Evolutionary conservation across 1,284 basidiomycete genomes (phyloP).

Genomic region (Mrakiaceae sp.): DNA sequence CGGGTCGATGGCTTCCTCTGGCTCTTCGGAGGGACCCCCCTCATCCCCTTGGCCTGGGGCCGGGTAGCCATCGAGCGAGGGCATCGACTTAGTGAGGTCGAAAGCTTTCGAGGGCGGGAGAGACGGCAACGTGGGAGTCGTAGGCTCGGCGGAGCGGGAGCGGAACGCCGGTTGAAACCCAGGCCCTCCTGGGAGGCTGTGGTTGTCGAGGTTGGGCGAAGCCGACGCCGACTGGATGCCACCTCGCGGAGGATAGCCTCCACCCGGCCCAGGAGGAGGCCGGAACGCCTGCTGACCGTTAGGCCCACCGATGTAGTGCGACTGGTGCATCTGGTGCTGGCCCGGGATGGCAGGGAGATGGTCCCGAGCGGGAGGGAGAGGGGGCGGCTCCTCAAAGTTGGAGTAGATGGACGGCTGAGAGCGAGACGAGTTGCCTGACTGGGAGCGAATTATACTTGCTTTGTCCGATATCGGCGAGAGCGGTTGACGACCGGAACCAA

Average conservation of each 20-base stretch:
- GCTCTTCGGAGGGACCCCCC: constrained; percentile 43
- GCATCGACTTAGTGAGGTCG: background rate
- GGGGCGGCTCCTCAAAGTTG: background rate
- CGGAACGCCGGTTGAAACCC: background rate
- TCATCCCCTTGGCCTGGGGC: constrained; percentile 41
- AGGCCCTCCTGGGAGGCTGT: background rate
- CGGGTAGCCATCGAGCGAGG: constrained; percentile 42
- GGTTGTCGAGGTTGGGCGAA: background rate
- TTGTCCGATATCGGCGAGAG: no score
- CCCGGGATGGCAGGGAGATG: no score
- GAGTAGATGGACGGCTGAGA: background rate
- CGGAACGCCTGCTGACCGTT: no score
- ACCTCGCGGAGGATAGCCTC: background rate
- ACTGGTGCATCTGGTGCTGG: no score
- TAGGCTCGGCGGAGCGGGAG: constrained; percentile 11
- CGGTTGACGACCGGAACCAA: no score
- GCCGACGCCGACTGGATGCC: constrained; percentile 1
- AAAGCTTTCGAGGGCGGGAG: constrained; percentile 7
- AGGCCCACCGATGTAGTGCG: no score
- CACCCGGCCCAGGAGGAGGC: no score
- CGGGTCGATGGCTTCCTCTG: constrained; percentile 34
- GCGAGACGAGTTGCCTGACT: background rate
- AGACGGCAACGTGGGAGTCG: background rate
- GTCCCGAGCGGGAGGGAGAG: background rate
- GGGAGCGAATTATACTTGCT: background rate